phyloP scores from a whole-genome alignment of 176 grass and related monocot species.

The Lolium multiflorum region DNA sequence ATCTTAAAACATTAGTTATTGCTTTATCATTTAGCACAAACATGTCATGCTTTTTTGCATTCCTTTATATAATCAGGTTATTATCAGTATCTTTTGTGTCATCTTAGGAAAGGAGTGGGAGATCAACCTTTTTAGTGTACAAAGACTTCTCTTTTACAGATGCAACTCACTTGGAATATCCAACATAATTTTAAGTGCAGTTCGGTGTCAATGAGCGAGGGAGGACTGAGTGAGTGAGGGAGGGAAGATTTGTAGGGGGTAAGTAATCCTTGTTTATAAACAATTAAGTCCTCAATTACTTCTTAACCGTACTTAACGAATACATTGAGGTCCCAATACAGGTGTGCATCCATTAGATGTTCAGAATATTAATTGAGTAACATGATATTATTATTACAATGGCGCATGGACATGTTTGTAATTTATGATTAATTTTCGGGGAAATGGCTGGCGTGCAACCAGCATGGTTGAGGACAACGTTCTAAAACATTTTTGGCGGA shows the following conservation, averaged over 20 bases:
- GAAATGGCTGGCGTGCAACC: not conserved
- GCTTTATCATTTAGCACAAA: not conserved
- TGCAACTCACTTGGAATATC: not conserved
- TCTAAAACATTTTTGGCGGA: not conserved
- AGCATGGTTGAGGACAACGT: not conserved
- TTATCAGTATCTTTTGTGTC: not conserved
- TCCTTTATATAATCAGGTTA: not conserved
- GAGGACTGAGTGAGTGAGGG: too few relatives aligned
- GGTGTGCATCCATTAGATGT: not conserved
- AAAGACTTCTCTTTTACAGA: not conserved
- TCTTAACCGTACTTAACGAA: not conserved
- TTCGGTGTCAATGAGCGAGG: not conserved
- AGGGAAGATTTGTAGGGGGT: too few relatives aligned
- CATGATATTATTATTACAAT: not conserved
- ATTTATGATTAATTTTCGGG: not conserved
- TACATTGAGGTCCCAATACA: too few relatives aligned
- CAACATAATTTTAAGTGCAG: not conserved
- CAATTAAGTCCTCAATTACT: not conserved
- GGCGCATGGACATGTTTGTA: not conserved
- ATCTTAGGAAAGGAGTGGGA: not conserved
- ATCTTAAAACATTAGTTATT: not conserved
- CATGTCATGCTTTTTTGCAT: not conserved
- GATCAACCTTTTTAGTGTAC: not conserved
- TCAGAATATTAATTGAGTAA: not conserved
- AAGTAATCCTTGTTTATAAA: not conserved